Evolutionary conservation across 352 stramenopile genomes (phyloP).

Genomic region (Phytopythium vexans): DNA sequence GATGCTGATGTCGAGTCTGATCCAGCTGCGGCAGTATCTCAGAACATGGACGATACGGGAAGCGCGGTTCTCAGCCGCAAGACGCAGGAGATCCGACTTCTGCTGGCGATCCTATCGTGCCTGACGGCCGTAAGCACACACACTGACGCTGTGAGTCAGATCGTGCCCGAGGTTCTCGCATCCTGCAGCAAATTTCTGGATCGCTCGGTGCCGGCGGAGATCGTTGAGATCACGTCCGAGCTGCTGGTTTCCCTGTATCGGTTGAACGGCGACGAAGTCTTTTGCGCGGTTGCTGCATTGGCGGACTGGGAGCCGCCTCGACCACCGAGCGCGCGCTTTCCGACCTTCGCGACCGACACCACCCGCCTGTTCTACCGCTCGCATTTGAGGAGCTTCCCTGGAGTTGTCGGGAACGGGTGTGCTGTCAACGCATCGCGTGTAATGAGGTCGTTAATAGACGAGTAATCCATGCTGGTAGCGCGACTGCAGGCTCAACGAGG

Average conservation of each 20-base stretch:
- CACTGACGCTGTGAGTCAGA: conserved; percentile 38
- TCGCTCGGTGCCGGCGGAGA: conserved; percentile 19
- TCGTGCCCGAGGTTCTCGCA: conserved; percentile 57
- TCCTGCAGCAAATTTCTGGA: conserved; percentile 49
- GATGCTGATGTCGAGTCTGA: neutral
- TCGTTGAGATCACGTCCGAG: conserved; percentile 32
- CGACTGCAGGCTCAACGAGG: neutral
- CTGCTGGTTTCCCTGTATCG: conserved; percentile 42
- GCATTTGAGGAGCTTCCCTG: neutral
- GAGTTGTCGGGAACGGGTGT: neutral
- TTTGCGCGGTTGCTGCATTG: conserved; percentile 48
- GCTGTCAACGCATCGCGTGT: neutral
- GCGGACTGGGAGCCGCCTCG: conserved; percentile 47
- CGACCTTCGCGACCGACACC: conserved; percentile 19
- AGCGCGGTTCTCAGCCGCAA: conserved; percentile 16
- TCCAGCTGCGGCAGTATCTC: neutral
- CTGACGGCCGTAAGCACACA: conserved; percentile 42
- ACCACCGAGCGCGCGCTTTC: conserved; percentile 36
- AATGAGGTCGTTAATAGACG: neutral
- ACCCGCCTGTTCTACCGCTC: conserved; percentile 29
- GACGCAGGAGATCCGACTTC: conserved; percentile 52
- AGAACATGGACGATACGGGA: neutral
- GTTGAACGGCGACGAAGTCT: conserved; percentile 75
- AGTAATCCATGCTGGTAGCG: neutral
- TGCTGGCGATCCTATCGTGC: conserved; percentile 58